These are phyloP conservation scores for Penicillium sp. DNA, from an alignment of 2,329 filamentous ascomycete species.

Conservation along the genomic window DNA sequence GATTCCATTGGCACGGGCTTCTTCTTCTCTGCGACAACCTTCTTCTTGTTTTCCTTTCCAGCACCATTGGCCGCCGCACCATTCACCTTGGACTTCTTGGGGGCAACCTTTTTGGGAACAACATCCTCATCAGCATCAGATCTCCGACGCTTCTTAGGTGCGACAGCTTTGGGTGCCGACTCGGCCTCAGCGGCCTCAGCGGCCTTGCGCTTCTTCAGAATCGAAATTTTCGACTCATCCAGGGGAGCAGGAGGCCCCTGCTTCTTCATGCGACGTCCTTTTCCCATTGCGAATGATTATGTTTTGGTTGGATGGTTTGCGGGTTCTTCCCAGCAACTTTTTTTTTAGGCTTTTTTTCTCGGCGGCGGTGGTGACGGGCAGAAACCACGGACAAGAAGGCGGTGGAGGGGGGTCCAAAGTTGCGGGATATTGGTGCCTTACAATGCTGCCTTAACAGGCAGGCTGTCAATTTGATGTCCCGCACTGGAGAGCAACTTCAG, in stretches of 20 bases:
- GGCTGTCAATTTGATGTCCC: constrained; percentile 4
- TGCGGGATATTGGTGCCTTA: not conserved
- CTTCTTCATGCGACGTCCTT: constrained; percentile 91
- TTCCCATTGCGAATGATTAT: constrained; percentile 68
- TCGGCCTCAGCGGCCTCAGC: constrained; percentile 72
- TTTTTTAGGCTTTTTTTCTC: constrained; percentile 35
- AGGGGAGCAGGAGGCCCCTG: constrained; percentile 84
- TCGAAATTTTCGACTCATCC: constrained; percentile 67
- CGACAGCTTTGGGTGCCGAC: constrained; percentile 47
- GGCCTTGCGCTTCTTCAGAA: constrained; percentile 79
- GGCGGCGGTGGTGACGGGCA: constrained; percentile 35
- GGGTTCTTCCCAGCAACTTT: constrained; percentile 28
- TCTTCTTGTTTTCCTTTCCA: constrained; percentile 40
- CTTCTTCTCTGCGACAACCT: constrained; percentile 22
- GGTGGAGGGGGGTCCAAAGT: constrained; percentile 17
- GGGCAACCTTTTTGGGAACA: constrained; percentile 41
- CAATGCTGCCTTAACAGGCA: constrained; percentile 17
- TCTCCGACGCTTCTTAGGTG: constrained; percentile 69
- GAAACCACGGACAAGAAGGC: constrained; percentile 24
- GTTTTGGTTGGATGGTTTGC: constrained; percentile 23
- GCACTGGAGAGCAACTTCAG: not conserved
- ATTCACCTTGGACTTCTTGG: constrained; percentile 48
- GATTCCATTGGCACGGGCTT: constrained; percentile 31
- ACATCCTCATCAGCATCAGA: constrained; percentile 47
- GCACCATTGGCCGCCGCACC: constrained; percentile 19